Evolutionary conservation across 108 stramenopile species (phyloP).

Genomic region (Cyclotella cryptica): DNA sequence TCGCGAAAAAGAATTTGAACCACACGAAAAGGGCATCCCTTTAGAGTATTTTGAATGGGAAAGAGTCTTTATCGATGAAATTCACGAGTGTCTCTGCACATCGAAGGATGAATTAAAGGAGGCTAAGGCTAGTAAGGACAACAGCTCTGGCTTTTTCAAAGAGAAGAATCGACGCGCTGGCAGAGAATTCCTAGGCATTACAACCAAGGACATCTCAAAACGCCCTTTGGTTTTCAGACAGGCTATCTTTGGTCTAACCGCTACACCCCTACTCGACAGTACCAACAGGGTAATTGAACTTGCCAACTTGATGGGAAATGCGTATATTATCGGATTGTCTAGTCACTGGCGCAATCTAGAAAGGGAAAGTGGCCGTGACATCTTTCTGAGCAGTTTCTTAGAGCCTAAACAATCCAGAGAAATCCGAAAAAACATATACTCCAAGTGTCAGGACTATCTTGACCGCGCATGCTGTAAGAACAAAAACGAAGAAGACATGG

Average conservation of each 20-base stretch:
- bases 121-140: constrained; percentile 42
- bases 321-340: constrained; percentile 70
- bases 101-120: constrained; percentile 55
- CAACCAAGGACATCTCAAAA: constrained; percentile 58
- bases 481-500: constrained; percentile 61
- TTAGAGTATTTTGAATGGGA: constrained; percentile 83
- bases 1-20: constrained; percentile 59
- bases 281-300: constrained; percentile 74
- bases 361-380: constrained; percentile 67
- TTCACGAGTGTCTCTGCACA: constrained; percentile 72
- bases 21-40: constrained; percentile 67
- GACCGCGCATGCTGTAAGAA: constrained; percentile 59
- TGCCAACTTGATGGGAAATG: constrained; percentile 78
- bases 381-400: constrained; percentile 67
- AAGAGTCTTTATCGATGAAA: constrained; percentile 80
- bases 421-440: constrained; percentile 58
- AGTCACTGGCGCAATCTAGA: constrained; percentile 77
- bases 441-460: constrained; percentile 61
- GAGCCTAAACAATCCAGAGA: constrained; percentile 73
- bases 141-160: constrained; percentile 40
- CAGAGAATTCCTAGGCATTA: constrained; percentile 68
- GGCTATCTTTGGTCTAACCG: constrained; percentile 77
- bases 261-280: constrained; percentile 78
- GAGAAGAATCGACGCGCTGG: constrained; percentile 70
- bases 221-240: constrained; percentile 60